Percentiles rank a stretch among this genome's conserved stretches.
phyloP scores from a whole-genome alignment of 2,329 filamentous ascomycete species.

The Ophiobolus disseminans region DNA sequence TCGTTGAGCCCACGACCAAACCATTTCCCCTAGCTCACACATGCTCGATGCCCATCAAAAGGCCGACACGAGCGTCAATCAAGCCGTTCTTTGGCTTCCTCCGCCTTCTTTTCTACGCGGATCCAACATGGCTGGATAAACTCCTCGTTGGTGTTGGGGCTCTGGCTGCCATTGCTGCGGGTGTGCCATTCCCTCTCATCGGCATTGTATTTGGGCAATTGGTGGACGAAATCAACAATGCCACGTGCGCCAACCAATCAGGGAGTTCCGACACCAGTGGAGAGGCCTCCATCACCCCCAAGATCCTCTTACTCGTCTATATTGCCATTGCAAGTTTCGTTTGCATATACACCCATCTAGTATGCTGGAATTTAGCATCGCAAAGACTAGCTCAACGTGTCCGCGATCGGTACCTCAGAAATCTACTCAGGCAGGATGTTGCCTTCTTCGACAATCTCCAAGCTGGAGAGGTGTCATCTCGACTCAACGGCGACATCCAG shows the following conservation, averaged over 20 bases:
- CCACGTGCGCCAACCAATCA: conserved; percentile 56
- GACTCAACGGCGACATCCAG: conserved; percentile 71
- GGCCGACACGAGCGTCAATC: conserved; percentile 33
- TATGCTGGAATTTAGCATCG: conserved; percentile 70
- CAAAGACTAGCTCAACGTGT: conserved; percentile 69
- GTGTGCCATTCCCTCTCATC: conserved; percentile 68
- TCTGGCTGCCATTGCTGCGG: conserved; percentile 62
- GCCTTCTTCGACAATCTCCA: conserved; percentile 69
- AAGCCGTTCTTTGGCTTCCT: conserved; percentile 43
- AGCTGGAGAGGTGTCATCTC: conserved; percentile 68
- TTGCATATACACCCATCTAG: conserved; percentile 69
- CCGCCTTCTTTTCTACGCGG: conserved; percentile 45
- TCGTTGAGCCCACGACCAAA: too few relatives aligned
- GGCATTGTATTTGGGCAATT: conserved; percentile 70
- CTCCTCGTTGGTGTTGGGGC: conserved; percentile 48
- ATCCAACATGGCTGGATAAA: conserved; percentile 47
- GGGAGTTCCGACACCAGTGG: conserved; percentile 24
- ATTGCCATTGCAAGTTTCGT: conserved; percentile 69
- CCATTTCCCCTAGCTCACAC: conserved; percentile 10
- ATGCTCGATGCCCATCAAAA: conserved; percentile 37
- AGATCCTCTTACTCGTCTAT: conserved; percentile 68
- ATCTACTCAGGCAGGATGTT: conserved; percentile 66
- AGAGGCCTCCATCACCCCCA: conserved; percentile 60
- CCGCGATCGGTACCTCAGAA: conserved; percentile 66
- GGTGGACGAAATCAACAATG: conserved; percentile 66